Base-by-base conservation (phyloP, 2,329 filamentous ascomycete species). In the Fusarium equiseti region DNA sequence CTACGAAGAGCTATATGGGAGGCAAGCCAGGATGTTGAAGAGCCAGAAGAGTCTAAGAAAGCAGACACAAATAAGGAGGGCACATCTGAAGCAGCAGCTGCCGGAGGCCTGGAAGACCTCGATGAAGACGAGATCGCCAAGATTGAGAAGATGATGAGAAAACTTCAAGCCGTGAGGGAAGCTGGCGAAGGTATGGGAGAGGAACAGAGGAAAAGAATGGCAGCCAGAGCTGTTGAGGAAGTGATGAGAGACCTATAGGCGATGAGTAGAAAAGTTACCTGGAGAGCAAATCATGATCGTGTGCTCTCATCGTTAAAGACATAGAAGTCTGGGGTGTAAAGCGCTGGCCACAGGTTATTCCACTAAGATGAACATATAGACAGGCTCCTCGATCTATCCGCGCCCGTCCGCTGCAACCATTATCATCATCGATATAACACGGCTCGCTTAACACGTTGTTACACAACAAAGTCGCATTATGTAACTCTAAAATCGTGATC, bases 141-240 rank as follows among this genome's bases (percentile, higher is more conserved):
- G 76, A 76, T 92, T 31, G 88, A 91, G 73, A 80, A 81, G 54
- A 87, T 91, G 85, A 90, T 92, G 87, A 80, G 83, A 52, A 90
- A 87, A 77, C 80, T 92, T 65, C 87, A 89, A 78, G 88, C 88
- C 3, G 88, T 88, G 11, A 80, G 84, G 75, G 89, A 91, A 57
- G 84, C 88, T 68, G 88, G 85, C 31, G 85, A 87, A 15, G 88
- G 87, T 11, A 76, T 92, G 77, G 83, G 88, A 2, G 87, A 89
- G 74, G 86, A 87, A 27, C 88, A 91, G 79, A 83, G 88, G 71
- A 87, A 84, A 77, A 84, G 83, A 66, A 83, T 90, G 79, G 89
- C 89, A 5, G 86, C 86, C 24, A 86, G 86, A 72, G 89, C 89
- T 1, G 88, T 91, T 5, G 84, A 82, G 15, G 89, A 91, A 73